Evolutionary conservation across 202 grass and related monocot species (phyloP).

Genomic region (Brachypodium distachyon): DNA sequence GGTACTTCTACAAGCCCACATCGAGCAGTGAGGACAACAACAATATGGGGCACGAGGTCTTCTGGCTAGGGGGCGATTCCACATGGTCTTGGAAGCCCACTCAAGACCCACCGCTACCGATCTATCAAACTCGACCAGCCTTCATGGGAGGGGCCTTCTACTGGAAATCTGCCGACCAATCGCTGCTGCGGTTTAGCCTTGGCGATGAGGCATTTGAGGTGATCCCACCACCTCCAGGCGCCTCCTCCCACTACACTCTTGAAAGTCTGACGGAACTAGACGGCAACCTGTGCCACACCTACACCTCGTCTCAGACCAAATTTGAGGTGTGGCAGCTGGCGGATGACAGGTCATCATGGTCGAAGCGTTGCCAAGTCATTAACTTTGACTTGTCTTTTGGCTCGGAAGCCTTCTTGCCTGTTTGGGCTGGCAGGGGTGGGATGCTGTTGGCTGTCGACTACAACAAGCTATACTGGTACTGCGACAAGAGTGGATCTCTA

Average conservation of each 20-base stretch:
- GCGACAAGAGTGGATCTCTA: background rate
- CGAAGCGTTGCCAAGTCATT: background rate
- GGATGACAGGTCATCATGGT: background rate
- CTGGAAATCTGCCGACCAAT: background rate
- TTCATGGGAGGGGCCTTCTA: background rate
- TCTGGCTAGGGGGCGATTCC: background rate
- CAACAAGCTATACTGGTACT: background rate
- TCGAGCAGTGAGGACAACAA: accelerated
- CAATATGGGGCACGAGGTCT: slow-evolving; percentile 7
- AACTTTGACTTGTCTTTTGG: accelerated
- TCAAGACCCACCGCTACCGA: background rate
- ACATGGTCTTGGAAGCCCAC: background rate
- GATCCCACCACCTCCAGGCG: background rate
- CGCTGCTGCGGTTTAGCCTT: background rate
- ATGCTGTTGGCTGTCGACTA: background rate
- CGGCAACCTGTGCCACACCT: slow-evolving; percentile 1
- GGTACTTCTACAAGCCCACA: background rate
- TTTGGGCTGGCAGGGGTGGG: background rate
- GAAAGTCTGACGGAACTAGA: background rate
- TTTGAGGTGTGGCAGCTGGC: background rate
- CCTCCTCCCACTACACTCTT: accelerated
- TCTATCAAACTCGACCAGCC: background rate
- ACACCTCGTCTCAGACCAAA: background rate
- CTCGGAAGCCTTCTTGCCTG: background rate
- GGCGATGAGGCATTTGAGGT: background rate